These are phyloP conservation scores for Lumnitzera racemosa DNA, from an alignment of 345 rosid species.

Conservation along the genomic window DNA sequence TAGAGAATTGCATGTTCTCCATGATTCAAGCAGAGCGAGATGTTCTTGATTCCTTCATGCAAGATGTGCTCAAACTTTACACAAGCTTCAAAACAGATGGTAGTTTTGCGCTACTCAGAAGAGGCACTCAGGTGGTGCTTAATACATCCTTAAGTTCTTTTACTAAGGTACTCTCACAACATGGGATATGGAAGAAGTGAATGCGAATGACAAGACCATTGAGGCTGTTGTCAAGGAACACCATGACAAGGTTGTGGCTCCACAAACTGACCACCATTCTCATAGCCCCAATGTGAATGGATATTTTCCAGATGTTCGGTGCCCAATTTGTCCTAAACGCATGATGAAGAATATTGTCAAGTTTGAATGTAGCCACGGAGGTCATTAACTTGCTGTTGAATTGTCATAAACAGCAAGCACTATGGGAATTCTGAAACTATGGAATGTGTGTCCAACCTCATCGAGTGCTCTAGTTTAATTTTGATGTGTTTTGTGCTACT, in stretches of 20 bases:
- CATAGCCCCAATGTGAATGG: conserved; percentile 7
- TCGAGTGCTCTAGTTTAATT: too few relatives aligned
- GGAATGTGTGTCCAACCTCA: too few relatives aligned
- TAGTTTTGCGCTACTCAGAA: conserved; percentile 3
- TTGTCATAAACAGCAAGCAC: too few relatives aligned
- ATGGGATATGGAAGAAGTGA: conserved; percentile 15
- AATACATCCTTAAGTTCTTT: conserved; percentile 4
- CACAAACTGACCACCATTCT: conserved; percentile 9
- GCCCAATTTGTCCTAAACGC: conserved; percentile 7
- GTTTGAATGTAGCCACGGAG: conserved; percentile 14
- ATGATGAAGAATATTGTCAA: conserved; percentile 9
- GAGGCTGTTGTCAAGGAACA: conserved; percentile 9
- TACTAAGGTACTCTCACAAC: conserved; percentile 2
- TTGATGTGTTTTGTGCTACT: too few relatives aligned
- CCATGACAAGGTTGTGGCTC: conserved; percentile 9
- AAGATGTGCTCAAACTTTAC: conserved; percentile 12
- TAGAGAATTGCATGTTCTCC: conserved; percentile 14
- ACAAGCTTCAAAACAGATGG: conserved; percentile 11
- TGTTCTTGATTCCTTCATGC: conserved; percentile 7
- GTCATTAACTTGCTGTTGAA: background rate
- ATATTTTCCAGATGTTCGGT: conserved; percentile 4
- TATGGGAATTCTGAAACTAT: too few relatives aligned
- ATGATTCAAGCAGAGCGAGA: conserved; percentile 8
- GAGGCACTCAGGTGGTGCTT: conserved; percentile 12
- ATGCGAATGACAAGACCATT: background rate